Base-by-base conservation (phyloP, 345 rosid genomes). In the Salix dunnii region DNA sequence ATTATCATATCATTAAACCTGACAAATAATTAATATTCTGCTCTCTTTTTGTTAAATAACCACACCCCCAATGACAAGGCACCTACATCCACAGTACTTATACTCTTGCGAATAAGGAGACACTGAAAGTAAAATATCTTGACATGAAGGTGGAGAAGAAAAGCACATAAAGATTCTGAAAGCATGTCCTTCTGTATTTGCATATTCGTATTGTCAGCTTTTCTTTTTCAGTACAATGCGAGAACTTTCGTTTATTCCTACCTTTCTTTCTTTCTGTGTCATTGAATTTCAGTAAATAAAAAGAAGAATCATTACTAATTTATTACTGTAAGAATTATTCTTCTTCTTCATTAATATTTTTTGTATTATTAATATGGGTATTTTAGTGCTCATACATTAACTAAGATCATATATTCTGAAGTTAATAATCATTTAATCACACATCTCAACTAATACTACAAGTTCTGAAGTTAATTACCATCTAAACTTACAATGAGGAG, bases 1-100 rank as follows among this genome's bases (percentile, higher is more conserved):
- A 74, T 62, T 25, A 74, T 51, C 71, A 53, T 16, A 70, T 74
- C 77, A 74, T 62, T 74, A 51, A 71, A 76, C 31, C 27, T 25
- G 42, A 66, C 76, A 75, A 69, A 62, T 55, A 70, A 48, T 40
- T 74, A 61, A 42, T 42, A 42, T 42, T 72, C 40, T 73, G 23
- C 51, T 60, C 66, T 14, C 3, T 33, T 68, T 25, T 9, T 27
- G 67, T 38, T 73, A 31, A 61, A 25, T 58, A 74, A 40, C n/a
- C 28, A 13, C 10, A 48, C n/a, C 48, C 20, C 23, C 21, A 20
- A 7, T 6, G 14, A 35, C 40, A 31, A 55, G 74, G 81, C 82
- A 11, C 79, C 87, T 70, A 76, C 33, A 2, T 14, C 46, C 64
- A 40, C 63, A 23, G 13, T 49, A 40, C 23, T n/a, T 7, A 18